These are phyloP conservation scores for Massariosphaeria phaeospora DNA, from an alignment of 495 filamentous ascomycete species.

Conservation along the genomic window DNA sequence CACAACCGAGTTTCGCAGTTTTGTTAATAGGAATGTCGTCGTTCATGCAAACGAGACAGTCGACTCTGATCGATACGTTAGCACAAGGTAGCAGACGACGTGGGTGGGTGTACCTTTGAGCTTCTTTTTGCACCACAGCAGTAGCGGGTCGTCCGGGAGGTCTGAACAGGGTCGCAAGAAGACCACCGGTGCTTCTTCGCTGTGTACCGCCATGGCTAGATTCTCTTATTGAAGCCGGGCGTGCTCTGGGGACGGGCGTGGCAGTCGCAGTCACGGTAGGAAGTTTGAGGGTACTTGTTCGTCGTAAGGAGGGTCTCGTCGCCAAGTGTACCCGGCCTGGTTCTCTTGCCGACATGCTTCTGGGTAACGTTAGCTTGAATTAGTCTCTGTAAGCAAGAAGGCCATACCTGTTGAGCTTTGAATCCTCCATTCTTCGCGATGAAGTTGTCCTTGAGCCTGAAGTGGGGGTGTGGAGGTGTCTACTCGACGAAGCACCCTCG, in stretches of 20 bases:
- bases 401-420: slow-evolving; percentile 23
- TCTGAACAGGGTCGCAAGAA: slow-evolving; percentile 29
- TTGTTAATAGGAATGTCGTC: slow-evolving; percentile 55
- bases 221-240: slow-evolving; percentile 10
- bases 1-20: slow-evolving; percentile 65
- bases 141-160: slow-evolving; percentile 14
- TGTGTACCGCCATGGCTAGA: neutral
- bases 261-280: slow-evolving; percentile 13
- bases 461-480: slow-evolving; percentile 7
- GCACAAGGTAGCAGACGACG: neutral
- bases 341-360: slow-evolving; percentile 26
- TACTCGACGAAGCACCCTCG: slow-evolving; percentile 17
- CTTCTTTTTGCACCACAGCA: slow-evolving; percentile 16
- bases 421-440: slow-evolving; percentile 7
- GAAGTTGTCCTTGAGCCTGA: slow-evolving; percentile 23
- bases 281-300: slow-evolving; percentile 22
- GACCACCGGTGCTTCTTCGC: slow-evolving; percentile 27
- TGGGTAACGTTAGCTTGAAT: slow-evolving; percentile 7
- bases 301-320: slow-evolving; percentile 24
- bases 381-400: too few species aligned
- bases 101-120: slow-evolving; percentile 6
- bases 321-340: slow-evolving; percentile 24
- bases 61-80: slow-evolving; percentile 44
- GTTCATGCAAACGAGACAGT: slow-evolving; percentile 65
- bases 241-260: slow-evolving; percentile 2